Conservation (phyloP, 2,329 filamentous ascomycete genomes). For the Fusarium sp. region DNA sequence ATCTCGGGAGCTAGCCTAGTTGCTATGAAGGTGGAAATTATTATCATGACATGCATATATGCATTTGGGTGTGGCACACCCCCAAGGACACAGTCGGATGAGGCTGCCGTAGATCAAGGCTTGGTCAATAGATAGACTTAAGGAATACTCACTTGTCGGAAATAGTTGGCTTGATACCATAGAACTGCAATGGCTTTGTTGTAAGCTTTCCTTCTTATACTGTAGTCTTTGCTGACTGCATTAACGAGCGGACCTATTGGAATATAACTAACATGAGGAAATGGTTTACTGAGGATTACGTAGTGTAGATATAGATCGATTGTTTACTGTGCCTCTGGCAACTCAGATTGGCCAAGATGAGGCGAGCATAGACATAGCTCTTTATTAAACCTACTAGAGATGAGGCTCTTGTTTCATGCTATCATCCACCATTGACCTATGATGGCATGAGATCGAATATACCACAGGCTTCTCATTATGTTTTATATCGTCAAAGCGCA, state of each 20-base stretch:
- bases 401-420: background rate
- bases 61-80: background rate
- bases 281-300: background rate
- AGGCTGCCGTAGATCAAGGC: background rate
- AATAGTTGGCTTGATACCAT: too few relatives aligned
- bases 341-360: background rate
- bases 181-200: too few relatives aligned
- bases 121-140: too few relatives aligned
- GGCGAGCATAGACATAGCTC: background rate
- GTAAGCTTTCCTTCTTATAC: too few relatives aligned
- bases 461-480: background rate
- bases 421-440: background rate
- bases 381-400: background rate
- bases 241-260: too few relatives aligned
- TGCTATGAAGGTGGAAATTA: constrained; percentile 19
- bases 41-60: constrained; percentile 5
- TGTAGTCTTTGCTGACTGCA: too few relatives aligned
- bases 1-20: constrained; percentile 30
- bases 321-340: background rate
- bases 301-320: background rate
- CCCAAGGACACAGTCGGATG: background rate
- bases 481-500: background rate
- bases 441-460: background rate
- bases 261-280: too few relatives aligned
- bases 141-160: too few relatives aligned